Conservation (phyloP, 148 eudicot genomes). For the Amaranthus cruentus region DNA sequence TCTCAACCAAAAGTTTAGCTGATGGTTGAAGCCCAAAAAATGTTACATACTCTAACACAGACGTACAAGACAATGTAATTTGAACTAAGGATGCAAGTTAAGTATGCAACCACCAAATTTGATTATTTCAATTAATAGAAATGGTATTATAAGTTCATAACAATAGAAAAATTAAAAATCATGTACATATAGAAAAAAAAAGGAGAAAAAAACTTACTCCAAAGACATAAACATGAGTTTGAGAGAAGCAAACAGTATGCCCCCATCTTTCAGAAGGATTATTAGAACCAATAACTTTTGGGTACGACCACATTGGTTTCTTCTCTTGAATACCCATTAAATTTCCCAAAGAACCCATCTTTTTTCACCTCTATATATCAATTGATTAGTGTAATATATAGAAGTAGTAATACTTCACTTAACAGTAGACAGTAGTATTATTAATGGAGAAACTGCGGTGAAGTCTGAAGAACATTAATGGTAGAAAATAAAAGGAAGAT, state of each 20-base stretch:
- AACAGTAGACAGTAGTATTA: too few species aligned
- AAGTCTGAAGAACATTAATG: too few species aligned
- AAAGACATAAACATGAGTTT: conserved; percentile 70
- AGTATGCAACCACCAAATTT: too few species aligned
- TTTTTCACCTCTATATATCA: conserved; percentile 1
- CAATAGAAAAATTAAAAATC: not conserved
- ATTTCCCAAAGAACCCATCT: conserved; percentile 54
- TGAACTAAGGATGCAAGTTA: too few species aligned
- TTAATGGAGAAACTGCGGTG: too few species aligned
- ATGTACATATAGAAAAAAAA: not conserved
- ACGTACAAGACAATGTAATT: too few species aligned
- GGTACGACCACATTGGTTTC: conserved; percentile 83
- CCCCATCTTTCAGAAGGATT: conserved; percentile 97
- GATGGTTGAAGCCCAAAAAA: too few species aligned
- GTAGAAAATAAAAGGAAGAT: not conserved
- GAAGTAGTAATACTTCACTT: not conserved
- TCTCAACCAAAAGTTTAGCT: too few species aligned
- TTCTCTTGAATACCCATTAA: conserved; percentile 27
- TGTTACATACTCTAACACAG: too few species aligned
- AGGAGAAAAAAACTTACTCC: conserved; percentile 47
- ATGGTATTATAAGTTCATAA: too few species aligned
- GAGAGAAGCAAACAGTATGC: conserved; percentile 71
- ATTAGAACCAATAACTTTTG: conserved; percentile 53
- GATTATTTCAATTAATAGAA: too few species aligned
- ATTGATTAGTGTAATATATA: too few species aligned